These are phyloP conservation scores for Typha latifolia DNA, from an alignment of 176 grass and related monocot species.

Conservation along the genomic window DNA sequence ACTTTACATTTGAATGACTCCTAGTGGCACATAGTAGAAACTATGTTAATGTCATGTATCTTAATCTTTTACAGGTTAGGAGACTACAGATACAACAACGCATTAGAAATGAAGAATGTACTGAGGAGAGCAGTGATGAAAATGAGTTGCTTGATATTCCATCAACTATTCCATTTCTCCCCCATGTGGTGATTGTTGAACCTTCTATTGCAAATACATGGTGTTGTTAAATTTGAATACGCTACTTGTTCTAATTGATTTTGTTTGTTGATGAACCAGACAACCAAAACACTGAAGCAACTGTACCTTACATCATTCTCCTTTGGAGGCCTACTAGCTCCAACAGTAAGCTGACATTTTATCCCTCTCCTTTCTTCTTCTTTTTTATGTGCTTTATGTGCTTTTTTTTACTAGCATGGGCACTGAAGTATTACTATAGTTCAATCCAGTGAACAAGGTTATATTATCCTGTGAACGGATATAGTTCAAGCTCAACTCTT, in stretches of 20 bases:
- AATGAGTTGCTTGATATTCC: constrained; percentile 83
- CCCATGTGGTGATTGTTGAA: constrained; percentile 60
- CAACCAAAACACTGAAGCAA: constrained; percentile 86
- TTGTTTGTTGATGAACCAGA: constrained; percentile 30
- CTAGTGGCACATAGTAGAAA: neutral
- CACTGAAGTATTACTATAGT: neutral
- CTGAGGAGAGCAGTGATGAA: constrained; percentile 48
- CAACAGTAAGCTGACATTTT: constrained; percentile 47
- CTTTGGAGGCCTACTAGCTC: constrained; percentile 77
- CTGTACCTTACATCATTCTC: constrained; percentile 82
- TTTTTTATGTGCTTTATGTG: neutral
- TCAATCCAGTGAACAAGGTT: too few species aligned
- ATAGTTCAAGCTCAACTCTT: too few species aligned
- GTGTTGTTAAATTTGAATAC: neutral
- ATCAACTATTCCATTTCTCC: constrained; percentile 87
- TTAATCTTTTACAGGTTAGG: constrained; percentile 40
- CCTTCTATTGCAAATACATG: neutral
- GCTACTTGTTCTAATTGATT: neutral
- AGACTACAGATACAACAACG: constrained; percentile 69
- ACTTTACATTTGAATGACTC: neutral
- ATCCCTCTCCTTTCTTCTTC: constrained; percentile 16
- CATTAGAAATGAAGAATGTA: constrained; percentile 54
- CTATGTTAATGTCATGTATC: neutral
- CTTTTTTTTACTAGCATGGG: too few species aligned
- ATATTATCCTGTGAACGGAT: too few species aligned